Base-by-base conservation (phyloP, 164 flowering plant genomes). In the Cinnamomum micranthum region DNA sequence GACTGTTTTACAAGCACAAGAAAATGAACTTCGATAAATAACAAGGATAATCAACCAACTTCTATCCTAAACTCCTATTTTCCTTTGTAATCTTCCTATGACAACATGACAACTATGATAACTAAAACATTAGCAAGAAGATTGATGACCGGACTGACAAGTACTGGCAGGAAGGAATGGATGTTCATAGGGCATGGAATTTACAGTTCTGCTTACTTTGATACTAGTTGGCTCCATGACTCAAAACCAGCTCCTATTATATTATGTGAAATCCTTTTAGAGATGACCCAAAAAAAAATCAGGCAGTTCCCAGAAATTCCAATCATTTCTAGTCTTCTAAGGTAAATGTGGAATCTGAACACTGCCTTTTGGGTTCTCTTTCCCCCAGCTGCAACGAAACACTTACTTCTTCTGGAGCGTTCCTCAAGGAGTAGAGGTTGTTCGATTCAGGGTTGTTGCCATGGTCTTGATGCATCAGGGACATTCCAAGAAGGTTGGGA, bases 361-460 rank as follows among this genome's bases (percentile, higher is more conserved):
- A 83, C 80, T 76, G 80, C 74, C 86, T 84, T 85, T 94, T 94
- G 51, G 87, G 77, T 77, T 89, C 92, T 50, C 88, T 86, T 71
- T 87, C 94, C 23, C 96, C 98, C 71, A 94, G 73, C 77, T 87
- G 96, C 87, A 94, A 79, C 1, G 92, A 88, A 63, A 92, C 84
- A 11, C 84, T 76, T 88, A 11, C 84, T 76, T 88, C 95, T 60
- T 83, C 89, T 23, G 87, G 74, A 59, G 84, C 81, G 72, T 77
- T 83, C 80, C 85, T 83, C 74, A 91, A 70, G 24, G 88, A 85
- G 7, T 88, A 86, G 7, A 91, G 88, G 76, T 75, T 87, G 67
- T 81, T 86, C 2, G 80, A 77, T 75, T 80, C 86, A 1, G 68
- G 77, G 31, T 70, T 80, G 41, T 83, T 84, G 15, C 75, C 80